Conservation (phyloP, 176 grass and related monocot genomes). For the Aegilops longissima region DNA sequence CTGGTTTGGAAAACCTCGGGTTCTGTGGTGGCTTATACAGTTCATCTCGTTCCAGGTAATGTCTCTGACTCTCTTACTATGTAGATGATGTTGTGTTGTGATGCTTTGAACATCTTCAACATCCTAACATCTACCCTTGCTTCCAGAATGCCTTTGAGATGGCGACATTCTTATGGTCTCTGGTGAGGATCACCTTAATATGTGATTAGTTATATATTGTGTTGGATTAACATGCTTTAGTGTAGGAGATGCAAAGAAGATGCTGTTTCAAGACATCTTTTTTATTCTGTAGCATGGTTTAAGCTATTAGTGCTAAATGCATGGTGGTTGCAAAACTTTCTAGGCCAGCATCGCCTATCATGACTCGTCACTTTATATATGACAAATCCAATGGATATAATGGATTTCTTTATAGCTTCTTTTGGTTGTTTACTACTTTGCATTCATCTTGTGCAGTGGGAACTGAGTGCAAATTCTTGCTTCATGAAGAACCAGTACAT, state of each 20-base stretch:
- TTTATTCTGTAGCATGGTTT: constrained; percentile 19
- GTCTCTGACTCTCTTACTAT: background rate
- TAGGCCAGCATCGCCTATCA: background rate
- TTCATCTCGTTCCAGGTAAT: constrained; percentile 98
- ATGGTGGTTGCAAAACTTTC: background rate
- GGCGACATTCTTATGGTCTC: constrained; percentile 95
- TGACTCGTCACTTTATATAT: background rate
- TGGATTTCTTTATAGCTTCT: background rate
- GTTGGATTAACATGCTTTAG: constrained; percentile 9
- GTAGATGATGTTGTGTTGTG: constrained; percentile 16
- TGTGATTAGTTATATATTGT: background rate
- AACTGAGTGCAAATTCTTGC: constrained; percentile 82
- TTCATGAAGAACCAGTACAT: constrained; percentile 95
- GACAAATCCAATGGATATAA: background rate
- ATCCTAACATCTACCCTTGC: constrained; percentile 33
- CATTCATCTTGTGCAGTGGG: constrained; percentile 63
- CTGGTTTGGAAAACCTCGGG: constrained; percentile 91
- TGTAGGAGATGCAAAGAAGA: background rate
- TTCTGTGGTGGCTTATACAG: constrained; percentile 95
- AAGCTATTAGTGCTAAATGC: background rate
- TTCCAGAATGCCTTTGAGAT: constrained; percentile 98
- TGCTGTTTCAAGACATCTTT: background rate
- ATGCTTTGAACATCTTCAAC: constrained; percentile 8
- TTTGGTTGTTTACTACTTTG: constrained; percentile 28
- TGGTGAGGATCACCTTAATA: constrained; percentile 57